A percentile compares a stretch with the other conserved stretches of the same genome.
Conservation (phyloP, 129 eudicot species). For the Chrysanthemum seticuspe region DNA sequence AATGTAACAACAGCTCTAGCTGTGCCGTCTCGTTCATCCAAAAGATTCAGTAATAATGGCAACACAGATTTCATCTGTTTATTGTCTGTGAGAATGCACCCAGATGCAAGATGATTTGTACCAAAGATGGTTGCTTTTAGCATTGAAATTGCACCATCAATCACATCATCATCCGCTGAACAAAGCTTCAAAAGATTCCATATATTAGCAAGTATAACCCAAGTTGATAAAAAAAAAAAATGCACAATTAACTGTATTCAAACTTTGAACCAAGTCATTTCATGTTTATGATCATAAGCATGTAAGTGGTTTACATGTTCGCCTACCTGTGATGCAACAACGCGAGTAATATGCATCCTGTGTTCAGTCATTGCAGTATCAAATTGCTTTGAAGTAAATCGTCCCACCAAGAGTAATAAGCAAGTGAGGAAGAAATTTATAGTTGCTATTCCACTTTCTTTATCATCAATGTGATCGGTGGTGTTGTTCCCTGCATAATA, state of each 20-base stretch:
- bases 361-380: constrained; percentile 54
- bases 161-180: constrained; percentile 68
- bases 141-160: constrained; percentile 59
- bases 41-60: constrained; percentile 57
- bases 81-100: constrained; percentile 39
- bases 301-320: no score
- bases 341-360: constrained; percentile 51
- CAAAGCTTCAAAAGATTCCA: constrained; percentile 54
- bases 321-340: constrained; percentile 76
- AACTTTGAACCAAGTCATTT: no score
- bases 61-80: constrained; percentile 57
- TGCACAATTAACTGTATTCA: no score
- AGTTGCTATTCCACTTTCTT: constrained; percentile 63
- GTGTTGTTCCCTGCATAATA: constrained; percentile 63
- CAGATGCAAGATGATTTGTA: constrained; percentile 42
- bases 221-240: constrained; percentile 1
- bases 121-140: constrained; percentile 61
- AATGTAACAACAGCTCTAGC: constrained; percentile 74
- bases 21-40: constrained; percentile 78
- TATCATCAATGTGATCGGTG: constrained; percentile 38
- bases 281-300: no score
- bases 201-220: constrained; percentile 15
- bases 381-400: constrained; percentile 60
- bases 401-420: constrained; percentile 76
- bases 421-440: constrained; percentile 79